Percentiles rank a stretch among this genome's conserved stretches.
Conservation (phyloP, 2,329 filamentous ascomycete genomes). For the Cylindrodendrum hubeiense region DNA sequence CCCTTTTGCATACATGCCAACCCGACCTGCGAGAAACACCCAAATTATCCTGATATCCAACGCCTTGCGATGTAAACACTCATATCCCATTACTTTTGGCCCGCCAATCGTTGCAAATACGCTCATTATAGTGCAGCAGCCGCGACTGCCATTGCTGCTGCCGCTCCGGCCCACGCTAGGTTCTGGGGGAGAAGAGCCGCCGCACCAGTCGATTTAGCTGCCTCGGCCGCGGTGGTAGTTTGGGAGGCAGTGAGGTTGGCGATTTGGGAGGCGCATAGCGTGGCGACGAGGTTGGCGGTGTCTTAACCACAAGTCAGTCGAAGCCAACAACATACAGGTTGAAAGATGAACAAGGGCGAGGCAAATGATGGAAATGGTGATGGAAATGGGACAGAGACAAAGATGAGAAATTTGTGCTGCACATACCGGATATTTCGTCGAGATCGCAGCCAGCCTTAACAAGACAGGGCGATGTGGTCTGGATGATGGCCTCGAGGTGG, state of each 20-base stretch:
- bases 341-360: background rate
- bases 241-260: conserved; percentile 9
- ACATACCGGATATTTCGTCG: conserved; percentile 53
- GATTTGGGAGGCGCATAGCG: conserved; percentile 20
- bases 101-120: background rate
- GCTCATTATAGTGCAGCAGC: conserved; percentile 11
- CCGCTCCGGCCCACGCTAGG: conserved; percentile 21
- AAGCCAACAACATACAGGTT: background rate
- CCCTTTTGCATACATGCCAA: background rate
- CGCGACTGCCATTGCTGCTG: conserved; percentile 15
- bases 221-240: conserved; percentile 1
- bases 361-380: too few relatives aligned
- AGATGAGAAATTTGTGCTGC: background rate
- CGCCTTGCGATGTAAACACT: conserved; percentile 12
- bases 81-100: background rate
- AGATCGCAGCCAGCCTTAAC: conserved; percentile 48
- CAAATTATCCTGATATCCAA: conserved; percentile 6
- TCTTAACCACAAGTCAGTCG: background rate
- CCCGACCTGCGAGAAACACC: conserved; percentile 3
- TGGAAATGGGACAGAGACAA: background rate
- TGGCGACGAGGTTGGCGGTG: conserved; percentile 13
- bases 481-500: conserved; percentile 50
- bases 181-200: conserved; percentile 5
- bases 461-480: conserved; percentile 52
- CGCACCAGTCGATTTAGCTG: conserved; percentile 14